Evolutionary conservation across 768 basidiomycete genomes (phyloP).

Genomic region (Harrya chromipes): DNA sequence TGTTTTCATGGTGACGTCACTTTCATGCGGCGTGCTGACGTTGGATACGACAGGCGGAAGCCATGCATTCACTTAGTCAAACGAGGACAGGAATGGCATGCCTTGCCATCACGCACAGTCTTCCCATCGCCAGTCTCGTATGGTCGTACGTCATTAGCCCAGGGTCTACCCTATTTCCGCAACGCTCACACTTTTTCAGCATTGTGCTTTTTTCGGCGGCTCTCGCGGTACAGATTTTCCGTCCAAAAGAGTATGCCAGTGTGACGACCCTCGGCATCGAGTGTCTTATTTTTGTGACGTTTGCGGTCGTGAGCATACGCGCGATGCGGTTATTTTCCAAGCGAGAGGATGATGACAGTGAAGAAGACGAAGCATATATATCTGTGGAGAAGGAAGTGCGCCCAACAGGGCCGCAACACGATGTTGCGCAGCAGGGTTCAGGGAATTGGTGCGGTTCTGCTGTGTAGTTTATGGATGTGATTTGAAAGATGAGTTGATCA

Average conservation of each 20-base stretch:
- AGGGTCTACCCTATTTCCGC: no score
- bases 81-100: no score
- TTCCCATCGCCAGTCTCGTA: no score
- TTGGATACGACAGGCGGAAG: no score
- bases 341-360: neutral
- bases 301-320: neutral
- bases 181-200: neutral
- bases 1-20: no score
- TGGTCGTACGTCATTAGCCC: no score
- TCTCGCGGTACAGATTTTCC: conserved; percentile 8
- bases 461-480: no score
- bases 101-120: no score
- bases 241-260: neutral
- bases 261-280: conserved; percentile 1
- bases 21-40: no score
- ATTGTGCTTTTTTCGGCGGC: conserved; percentile 6
- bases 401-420: neutral
- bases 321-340: conserved; percentile 2
- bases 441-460: neutral
- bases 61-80: no score
- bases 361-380: neutral
- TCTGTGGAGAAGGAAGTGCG: neutral
- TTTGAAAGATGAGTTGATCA: no score
- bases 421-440: neutral
- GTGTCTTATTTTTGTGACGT: conserved; percentile 2